Conservation (phyloP, 2,329 filamentous ascomycete species). For the Penicillium sp. region DNA sequence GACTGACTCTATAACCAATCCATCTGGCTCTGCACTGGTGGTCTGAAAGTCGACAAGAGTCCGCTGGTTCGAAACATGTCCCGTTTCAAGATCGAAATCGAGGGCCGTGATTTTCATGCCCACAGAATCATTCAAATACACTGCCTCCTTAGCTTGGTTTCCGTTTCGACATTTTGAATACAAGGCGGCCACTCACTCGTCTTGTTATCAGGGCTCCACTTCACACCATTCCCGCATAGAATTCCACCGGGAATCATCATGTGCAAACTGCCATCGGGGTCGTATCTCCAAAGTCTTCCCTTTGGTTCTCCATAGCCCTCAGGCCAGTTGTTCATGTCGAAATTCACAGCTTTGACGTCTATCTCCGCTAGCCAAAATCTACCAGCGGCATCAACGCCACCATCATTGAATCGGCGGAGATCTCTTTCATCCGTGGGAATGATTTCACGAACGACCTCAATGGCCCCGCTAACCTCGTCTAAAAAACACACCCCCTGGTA, state of each 20-base stretch:
- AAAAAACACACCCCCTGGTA: slow-evolving; percentile 44
- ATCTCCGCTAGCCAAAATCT: slow-evolving; percentile 41
- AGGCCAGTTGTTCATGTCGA: neutral
- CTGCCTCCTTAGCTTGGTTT: slow-evolving; percentile 15
- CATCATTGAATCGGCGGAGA: slow-evolving; percentile 41
- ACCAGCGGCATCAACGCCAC: slow-evolving; percentile 39
- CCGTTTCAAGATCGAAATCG: slow-evolving; percentile 39
- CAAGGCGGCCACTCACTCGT: slow-evolving; percentile 29
- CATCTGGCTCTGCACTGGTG: slow-evolving; percentile 40
- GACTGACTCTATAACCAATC: slow-evolving; percentile 45
- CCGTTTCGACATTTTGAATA: neutral
- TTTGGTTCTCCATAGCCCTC: slow-evolving; percentile 15
- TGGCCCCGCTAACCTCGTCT: slow-evolving; percentile 41
- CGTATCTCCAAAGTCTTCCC: slow-evolving; percentile 28
- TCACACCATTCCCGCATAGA: slow-evolving; percentile 11
- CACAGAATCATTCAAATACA: slow-evolving; percentile 43
- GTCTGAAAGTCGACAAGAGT: slow-evolving; percentile 32
- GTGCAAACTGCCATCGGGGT: slow-evolving; percentile 31
- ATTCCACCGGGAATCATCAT: slow-evolving; percentile 11
- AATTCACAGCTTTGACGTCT: slow-evolving; percentile 24
- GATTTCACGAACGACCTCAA: slow-evolving; percentile 43
- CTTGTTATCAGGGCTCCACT: slow-evolving; percentile 13
- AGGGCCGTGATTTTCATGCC: slow-evolving; percentile 36
- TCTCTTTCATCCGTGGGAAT: slow-evolving; percentile 36
- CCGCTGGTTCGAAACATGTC: slow-evolving; percentile 36